Percentiles rank a stretch among this genome's conserved stretches.
These are phyloP conservation scores for Raddia distichophylla DNA, from an alignment of 176 grass and related monocot species.

Conservation along the genomic window DNA sequence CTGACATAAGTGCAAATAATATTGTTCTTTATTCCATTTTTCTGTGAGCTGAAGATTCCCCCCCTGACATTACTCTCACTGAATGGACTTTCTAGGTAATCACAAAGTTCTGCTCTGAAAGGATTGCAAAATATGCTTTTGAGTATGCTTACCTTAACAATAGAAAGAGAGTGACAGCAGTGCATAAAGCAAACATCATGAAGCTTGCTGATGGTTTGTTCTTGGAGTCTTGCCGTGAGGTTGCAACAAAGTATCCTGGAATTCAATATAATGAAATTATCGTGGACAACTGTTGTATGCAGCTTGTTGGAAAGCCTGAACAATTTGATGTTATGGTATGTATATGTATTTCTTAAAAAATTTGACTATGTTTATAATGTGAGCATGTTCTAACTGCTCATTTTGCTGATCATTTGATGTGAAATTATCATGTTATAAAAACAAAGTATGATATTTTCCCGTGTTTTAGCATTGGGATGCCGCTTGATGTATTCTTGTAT, in stretches of 20 bases:
- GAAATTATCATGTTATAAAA: conserved; percentile 14
- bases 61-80: conserved; percentile 28
- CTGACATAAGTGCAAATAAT: conserved; percentile 9
- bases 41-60: not conserved
- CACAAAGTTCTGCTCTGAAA: conserved; percentile 98
- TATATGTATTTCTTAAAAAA: conserved; percentile 8
- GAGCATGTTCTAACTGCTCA: conserved; percentile 1
- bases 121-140: conserved; percentile 98
- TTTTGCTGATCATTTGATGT: conserved; percentile 2
- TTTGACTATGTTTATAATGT: not conserved
- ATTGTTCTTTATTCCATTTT: not conserved
- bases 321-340: conserved; percentile 99
- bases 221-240: conserved; percentile 94
- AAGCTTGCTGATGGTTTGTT: conserved; percentile 99
- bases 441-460: not conserved
- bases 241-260: conserved; percentile 90
- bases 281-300: conserved; percentile 99
- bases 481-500: conserved; percentile 6
- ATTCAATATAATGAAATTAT: conserved; percentile 95
- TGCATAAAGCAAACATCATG: conserved; percentile 99
- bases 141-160: conserved; percentile 99
- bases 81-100: conserved; percentile 73
- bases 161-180: conserved; percentile 94
- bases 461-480: not conserved
- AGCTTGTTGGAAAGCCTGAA: conserved; percentile 94